These are phyloP conservation scores for Naganishia randhawae DNA, from an alignment of 768 basidiomycete species.

Conservation along the genomic window DNA sequence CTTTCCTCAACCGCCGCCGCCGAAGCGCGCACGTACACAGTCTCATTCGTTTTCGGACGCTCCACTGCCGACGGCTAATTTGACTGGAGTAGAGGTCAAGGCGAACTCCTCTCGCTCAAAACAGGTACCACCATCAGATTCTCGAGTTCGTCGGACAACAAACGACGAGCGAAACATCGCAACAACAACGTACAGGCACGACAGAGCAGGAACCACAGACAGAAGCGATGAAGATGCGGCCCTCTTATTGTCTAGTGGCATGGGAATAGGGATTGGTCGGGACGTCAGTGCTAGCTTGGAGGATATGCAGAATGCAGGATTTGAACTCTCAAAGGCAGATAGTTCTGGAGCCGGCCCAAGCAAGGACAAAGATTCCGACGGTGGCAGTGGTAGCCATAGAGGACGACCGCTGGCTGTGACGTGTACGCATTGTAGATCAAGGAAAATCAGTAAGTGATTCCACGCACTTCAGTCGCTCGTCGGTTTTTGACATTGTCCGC, in stretches of 20 bases:
- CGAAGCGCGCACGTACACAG: conserved; percentile 8
- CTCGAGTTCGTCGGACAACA: background rate
- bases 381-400: background rate
- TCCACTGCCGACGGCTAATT: background rate
- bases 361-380: conserved; percentile 14
- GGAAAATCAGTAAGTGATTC: conserved; percentile 26
- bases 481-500: background rate
- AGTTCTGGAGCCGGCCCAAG: background rate
- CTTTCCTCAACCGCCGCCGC: conserved; percentile 11
- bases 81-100: background rate
- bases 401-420: conserved; percentile 27
- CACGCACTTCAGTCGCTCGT: background rate
- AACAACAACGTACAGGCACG: background rate
- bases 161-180: background rate
- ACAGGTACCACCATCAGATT: background rate
- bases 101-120: background rate
- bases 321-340: background rate
- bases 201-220: background rate
- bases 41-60: background rate
- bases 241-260: conserved; percentile 11
- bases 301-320: background rate
- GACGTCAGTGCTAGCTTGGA: background rate
- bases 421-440: conserved; percentile 25
- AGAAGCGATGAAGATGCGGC: conserved; percentile 4
- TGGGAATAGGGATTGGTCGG: background rate